A percentile compares a stretch with the other conserved stretches of the same genome.
Evolutionary conservation across 768 basidiomycete genomes (phyloP).

Genomic region (Fistulinella prunicolor): DNA sequence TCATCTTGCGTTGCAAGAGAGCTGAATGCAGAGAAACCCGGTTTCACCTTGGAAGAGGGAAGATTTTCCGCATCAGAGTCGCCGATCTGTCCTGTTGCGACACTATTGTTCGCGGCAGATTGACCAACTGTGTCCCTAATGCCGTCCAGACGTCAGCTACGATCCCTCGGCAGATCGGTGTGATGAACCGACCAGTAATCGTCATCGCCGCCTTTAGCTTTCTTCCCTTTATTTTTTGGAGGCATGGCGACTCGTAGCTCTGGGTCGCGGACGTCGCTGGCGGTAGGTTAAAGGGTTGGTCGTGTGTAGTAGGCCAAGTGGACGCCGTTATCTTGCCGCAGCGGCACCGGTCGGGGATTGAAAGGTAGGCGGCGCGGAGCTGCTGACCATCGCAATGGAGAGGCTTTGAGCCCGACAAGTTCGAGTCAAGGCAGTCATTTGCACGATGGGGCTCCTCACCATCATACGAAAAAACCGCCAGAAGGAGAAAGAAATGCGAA

Average conservation of each 20-base stretch:
- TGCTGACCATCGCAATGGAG: no score
- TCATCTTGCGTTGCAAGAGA: slow-evolving; percentile 42
- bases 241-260: slow-evolving; percentile 30
- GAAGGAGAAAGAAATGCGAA: slow-evolving; percentile 95
- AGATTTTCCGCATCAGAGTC: slow-evolving; percentile 44
- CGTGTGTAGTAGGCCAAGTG: background rate
- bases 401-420: no score
- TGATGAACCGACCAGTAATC: slow-evolving; percentile 61
- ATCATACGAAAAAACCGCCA: slow-evolving; percentile 95
- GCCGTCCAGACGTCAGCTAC: slow-evolving; percentile 11
- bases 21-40: slow-evolving; percentile 52
- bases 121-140: slow-evolving; percentile 66
- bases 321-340: slow-evolving; percentile 18
- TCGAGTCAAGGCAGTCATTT: no score
- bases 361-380: background rate
- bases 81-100: slow-evolving; percentile 25
- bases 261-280: background rate
- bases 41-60: slow-evolving; percentile 27
- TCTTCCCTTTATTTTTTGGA: slow-evolving; percentile 82
- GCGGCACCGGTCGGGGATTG: slow-evolving; percentile 9
- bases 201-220: slow-evolving; percentile 77
- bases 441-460: slow-evolving; percentile 90
- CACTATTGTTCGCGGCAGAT: slow-evolving; percentile 44
- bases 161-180: slow-evolving; percentile 16
- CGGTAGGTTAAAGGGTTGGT: background rate